phyloP scores from a whole-genome alignment of 1,284 basidiomycete species.

The Tilletia horrida region DNA sequence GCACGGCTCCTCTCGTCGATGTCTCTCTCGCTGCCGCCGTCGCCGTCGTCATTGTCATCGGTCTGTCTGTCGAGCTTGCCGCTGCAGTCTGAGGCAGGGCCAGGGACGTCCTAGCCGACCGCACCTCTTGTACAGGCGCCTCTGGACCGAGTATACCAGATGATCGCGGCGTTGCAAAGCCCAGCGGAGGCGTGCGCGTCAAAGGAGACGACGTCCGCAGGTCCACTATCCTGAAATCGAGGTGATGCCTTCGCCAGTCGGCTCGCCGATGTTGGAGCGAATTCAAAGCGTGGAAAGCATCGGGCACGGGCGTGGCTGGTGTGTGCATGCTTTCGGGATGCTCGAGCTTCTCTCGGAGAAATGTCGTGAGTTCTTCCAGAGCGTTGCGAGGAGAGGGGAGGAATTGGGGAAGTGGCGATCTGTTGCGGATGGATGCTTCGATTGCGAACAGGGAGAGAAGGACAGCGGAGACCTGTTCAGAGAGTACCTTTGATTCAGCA shows the following conservation, averaged over 20 bases:
- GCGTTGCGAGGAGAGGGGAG: constrained; percentile 57
- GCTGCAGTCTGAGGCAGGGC: too few species aligned
- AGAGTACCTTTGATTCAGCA: not conserved
- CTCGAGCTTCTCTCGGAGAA: constrained; percentile 31
- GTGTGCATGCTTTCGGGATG: not conserved
- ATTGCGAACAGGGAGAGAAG: constrained; percentile 58
- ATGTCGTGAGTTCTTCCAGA: constrained; percentile 37
- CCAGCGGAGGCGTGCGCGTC: not conserved
- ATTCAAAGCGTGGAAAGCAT: constrained; percentile 31
- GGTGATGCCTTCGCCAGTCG: not conserved
- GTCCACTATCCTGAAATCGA: not conserved
- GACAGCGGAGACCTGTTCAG: constrained; percentile 50
- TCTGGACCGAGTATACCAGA: too few species aligned
- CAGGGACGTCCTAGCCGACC: too few species aligned
- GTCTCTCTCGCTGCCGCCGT: too few species aligned
- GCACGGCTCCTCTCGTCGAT: too few species aligned
- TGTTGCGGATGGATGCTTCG: constrained; percentile 57
- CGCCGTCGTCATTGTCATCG: too few species aligned
- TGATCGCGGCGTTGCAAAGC: not conserved
- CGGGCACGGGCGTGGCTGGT: constrained; percentile 13
- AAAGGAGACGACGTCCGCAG: not conserved
- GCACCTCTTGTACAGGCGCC: too few species aligned
- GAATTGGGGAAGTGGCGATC: constrained; percentile 58
- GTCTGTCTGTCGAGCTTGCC: too few species aligned
- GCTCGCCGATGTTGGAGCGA: constrained; percentile 18